phyloP scores from a whole-genome alignment of 768 basidiomycete genomes.

The Clathrus columnatus region DNA sequence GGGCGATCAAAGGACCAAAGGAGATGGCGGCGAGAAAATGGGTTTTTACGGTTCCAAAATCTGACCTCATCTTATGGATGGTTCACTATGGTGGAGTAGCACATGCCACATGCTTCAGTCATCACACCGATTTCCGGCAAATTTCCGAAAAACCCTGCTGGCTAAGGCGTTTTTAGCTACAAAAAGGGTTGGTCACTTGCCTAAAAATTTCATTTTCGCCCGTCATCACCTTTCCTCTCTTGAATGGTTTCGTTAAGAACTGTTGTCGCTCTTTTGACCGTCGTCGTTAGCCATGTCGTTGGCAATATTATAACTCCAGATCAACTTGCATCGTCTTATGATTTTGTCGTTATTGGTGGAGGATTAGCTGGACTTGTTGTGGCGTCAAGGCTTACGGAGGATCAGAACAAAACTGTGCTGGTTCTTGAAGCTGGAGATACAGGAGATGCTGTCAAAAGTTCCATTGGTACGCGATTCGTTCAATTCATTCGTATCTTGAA shows the following conservation, averaged over 20 bases:
- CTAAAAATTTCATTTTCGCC: neutral
- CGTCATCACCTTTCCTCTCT: neutral
- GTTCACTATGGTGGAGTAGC: too few relatives aligned
- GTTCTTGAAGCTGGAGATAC: slow-evolving; percentile 21
- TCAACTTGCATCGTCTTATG: slow-evolving; percentile 35
- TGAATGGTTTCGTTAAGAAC: neutral
- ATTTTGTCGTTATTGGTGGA: slow-evolving; percentile 46
- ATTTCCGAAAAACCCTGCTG: too few relatives aligned
- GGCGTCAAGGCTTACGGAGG: slow-evolving; percentile 38
- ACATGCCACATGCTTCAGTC: neutral
- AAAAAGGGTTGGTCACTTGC: neutral
- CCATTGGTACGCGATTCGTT: slow-evolving; percentile 2
- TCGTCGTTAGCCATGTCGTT: neutral
- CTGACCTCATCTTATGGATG: too few relatives aligned
- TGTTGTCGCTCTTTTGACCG: neutral
- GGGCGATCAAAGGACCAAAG: too few relatives aligned
- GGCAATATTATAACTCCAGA: slow-evolving; percentile 32
- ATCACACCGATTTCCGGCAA: too few relatives aligned
- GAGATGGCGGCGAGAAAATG: too few relatives aligned
- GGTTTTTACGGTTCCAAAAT: too few relatives aligned
- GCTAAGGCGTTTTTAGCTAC: neutral
- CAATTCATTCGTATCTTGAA: neutral
- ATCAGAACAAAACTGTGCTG: slow-evolving; percentile 34
- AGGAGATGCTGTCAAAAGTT: slow-evolving; percentile 7
- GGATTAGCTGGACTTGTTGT: slow-evolving; percentile 40